Percentiles rank a stretch among this genome's conserved stretches.
Evolutionary conservation across 441 rosid genomes (phyloP).

Genomic region (Eruca vesicaria): DNA sequence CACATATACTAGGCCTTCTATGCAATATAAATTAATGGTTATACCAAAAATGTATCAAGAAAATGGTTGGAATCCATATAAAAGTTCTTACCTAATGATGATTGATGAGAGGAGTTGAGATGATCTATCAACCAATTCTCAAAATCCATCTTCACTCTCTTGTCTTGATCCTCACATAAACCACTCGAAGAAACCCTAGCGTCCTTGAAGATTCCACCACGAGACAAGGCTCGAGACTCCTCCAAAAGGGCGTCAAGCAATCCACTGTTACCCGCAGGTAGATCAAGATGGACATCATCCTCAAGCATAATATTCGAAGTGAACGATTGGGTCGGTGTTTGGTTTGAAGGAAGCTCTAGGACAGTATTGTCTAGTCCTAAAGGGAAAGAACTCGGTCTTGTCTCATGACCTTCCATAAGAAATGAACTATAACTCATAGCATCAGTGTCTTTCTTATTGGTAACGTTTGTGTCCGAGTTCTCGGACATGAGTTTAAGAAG

Average conservation of each 20-base stretch:
- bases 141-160: slow-evolving; percentile 20
- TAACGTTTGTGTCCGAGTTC: slow-evolving; percentile 15
- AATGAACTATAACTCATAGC: slow-evolving; percentile 38
- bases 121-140: slow-evolving; percentile 38
- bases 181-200: slow-evolving; percentile 9
- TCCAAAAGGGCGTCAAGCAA: slow-evolving; percentile 44
- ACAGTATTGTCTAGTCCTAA: slow-evolving; percentile 21
- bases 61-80: not conserved
- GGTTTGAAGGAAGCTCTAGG: slow-evolving; percentile 43
- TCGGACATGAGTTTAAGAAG: slow-evolving; percentile 32
- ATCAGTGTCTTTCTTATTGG: slow-evolving; percentile 24
- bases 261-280: slow-evolving; percentile 32
- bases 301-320: slow-evolving; percentile 22
- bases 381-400: slow-evolving; percentile 22
- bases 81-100: slow-evolving; percentile 44
- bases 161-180: slow-evolving; percentile 34
- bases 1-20: not conserved
- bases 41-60: not conserved
- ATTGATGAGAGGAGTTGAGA: slow-evolving; percentile 41
- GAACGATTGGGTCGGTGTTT: slow-evolving; percentile 25
- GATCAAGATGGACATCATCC: slow-evolving; percentile 10
- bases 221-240: slow-evolving; percentile 43
- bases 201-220: slow-evolving; percentile 29
- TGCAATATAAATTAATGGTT: not conserved
- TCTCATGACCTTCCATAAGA: slow-evolving; percentile 34